Evolutionary conservation across 805 yeast species (phyloP).

Genomic region (Blastobotrys chiropterorum): DNA sequence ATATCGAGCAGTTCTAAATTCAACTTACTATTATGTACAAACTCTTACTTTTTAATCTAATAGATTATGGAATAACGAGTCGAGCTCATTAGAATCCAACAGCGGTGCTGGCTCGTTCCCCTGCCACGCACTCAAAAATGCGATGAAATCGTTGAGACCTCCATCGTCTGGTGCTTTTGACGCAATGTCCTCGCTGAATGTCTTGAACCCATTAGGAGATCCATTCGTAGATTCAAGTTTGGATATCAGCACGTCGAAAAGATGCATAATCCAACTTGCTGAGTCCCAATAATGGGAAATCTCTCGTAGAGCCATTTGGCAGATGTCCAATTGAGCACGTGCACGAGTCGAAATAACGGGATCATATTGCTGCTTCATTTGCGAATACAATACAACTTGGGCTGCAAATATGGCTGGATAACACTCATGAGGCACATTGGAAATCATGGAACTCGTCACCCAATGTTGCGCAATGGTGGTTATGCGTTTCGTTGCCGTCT

Average conservation of each 20-base stretch:
- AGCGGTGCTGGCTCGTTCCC: not conserved
- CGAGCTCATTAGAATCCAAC: not conserved
- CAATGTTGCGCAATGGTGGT: not conserved
- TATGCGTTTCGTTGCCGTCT: not conserved
- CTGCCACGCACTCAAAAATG: not conserved
- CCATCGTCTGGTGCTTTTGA: not conserved
- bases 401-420: not conserved
- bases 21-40: not conserved
- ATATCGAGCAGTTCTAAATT: too few relatives aligned
- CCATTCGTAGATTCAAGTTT: not conserved
- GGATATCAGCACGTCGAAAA: not conserved
- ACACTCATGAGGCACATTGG: not conserved
- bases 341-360: not conserved
- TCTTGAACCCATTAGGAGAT: not conserved
- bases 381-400: not conserved
- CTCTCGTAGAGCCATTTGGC: not conserved
- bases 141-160: not conserved
- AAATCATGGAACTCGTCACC: not conserved
- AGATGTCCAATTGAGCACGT: not conserved
- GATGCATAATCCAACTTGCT: not conserved
- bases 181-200: not conserved
- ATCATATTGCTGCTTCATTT: not conserved
- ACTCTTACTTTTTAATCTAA: not conserved
- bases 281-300: not conserved
- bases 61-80: not conserved